Base-by-base conservation (phyloP, 345 rosid genomes). In the Rhizophora apiculata region DNA sequence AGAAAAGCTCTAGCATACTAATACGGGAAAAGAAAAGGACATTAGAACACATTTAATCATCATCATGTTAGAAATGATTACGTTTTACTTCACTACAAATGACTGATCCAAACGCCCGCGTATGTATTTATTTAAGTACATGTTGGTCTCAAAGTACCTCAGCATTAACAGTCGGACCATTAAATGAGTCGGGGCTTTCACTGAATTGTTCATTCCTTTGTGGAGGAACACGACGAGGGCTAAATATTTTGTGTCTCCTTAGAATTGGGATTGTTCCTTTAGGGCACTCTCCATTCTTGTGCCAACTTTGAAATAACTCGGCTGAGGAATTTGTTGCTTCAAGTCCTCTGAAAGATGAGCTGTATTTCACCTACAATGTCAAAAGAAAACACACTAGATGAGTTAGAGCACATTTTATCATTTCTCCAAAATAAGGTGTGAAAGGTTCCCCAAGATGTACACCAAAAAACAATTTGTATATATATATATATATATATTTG, bases 121-220 rank as follows among this genome's bases (percentile, higher is more conserved):
- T 24, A 64, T 5, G 31, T 8, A 46, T 19, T 4, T 4, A 64
- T 39, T 0, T 6, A 5, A 37, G 15, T 4, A 6, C 5, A 32
- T 34, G 15, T 62, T n/a, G 8, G 26, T 19, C 39, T 13, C 43
- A 3, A 49, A 18, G n/a, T 62, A 77, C 74, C 74, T 77, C 76
- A 53, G 29, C 70, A 51, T 20, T 20, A 30, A 21, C 0, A 21
- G 70, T 8, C 13, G n/a, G 15, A 27, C 3, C 2, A 54, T 10
- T 19, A 1, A 6, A 22, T 3, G 24, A 0, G 3, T 0, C 4
- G 11, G 18, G 2, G 16, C 48, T 11, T 37, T 20, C 57, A 20
- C 5, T 31, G 34, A 31, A 31, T 31, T 6, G 6, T 31, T 31
- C 34, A 31, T 31, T 31, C 34, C 6, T 31, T 31, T 31, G 18